Evolutionary conservation across 2,329 filamentous ascomycete genomes (phyloP), one percentile per base, ranked within the genome.

Genomic region (Dissoconium aciculare): DNA sequence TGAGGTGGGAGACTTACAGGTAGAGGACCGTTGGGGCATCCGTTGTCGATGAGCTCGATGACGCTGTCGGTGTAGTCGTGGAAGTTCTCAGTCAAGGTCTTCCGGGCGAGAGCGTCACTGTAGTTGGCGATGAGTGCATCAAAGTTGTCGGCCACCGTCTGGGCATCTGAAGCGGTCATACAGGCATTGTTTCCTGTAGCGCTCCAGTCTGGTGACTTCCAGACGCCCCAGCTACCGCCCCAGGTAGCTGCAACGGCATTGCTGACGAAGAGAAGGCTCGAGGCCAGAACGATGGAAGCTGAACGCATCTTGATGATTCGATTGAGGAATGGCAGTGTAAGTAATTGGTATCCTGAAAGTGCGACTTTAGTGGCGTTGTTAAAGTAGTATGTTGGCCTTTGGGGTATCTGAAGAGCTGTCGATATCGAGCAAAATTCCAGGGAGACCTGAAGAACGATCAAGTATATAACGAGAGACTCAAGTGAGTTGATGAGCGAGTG

Each of bases 1-100:
- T 14, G 28, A 10, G 17, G 16, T 17, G 26, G n/a, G 15, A 19
- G 15, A 37, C 44, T 29, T 38, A 51, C 47, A 12, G 41, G 27
- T 4, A 35, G 17, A 4, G 43, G 42, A 27, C 36, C 36, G 27
- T 36, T 38, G 4, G 43, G 33, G 37, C 50, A 52, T 31, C 46
- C 49, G 35, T 38, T 43, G 39, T 53, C 39, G 40, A 54, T 54
- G 19, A 54, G 38, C 24, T 47, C 46, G 30, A 42, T 52, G 35
- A 53, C 51, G 27, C 42, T 46, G 42, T 52, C 50, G 21, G 50
- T 47, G 39, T 53, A 51, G 41, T 54, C 51, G 26, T 34, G 28
- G 38, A 51, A 53, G 41, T 45, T 45, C 11, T 26, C 32, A 17
- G 51, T 45, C 16, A 54, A 33, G 15, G 37, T 36, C 3, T 36